Conservation (phyloP, 1,139 yeast genomes). For the Saccharomyces hybrid region DNA sequence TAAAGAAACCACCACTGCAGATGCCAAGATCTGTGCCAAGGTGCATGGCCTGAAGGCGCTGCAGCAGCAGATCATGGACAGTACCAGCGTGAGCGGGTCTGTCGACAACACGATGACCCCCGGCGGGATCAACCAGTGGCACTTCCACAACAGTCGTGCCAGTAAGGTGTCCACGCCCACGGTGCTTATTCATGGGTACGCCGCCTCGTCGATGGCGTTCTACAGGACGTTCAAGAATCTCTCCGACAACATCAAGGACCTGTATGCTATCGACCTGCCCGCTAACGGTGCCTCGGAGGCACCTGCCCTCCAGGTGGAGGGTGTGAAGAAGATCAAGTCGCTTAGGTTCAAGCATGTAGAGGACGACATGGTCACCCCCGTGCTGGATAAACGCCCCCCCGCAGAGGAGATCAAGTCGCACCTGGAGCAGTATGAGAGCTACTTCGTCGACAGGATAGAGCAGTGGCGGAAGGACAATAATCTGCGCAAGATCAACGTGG, state of each 20-base stretch:
- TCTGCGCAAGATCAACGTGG: conserved; percentile 54
- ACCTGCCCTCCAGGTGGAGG: conserved; percentile 21
- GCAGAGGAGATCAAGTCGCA: conserved; percentile 1
- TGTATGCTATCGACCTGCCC: conserved; percentile 75
- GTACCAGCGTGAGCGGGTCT: conserved; percentile 5
- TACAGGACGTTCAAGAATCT: conserved; percentile 62
- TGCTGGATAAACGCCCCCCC: conserved; percentile 9
- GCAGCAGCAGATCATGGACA: conserved; percentile 17
- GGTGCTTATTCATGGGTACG: conserved; percentile 85
- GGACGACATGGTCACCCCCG: conserved; percentile 11
- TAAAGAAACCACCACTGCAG: neutral
- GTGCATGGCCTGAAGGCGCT: conserved; percentile 7
- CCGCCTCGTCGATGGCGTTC: conserved; percentile 81
- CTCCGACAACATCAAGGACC: conserved; percentile 38
- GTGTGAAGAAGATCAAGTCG: conserved; percentile 9
- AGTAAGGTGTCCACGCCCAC: conserved; percentile 27
- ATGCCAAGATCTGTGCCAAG: conserved; percentile 6
- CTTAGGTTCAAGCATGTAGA: conserved; percentile 2
- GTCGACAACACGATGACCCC: conserved; percentile 10
- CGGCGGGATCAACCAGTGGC: conserved; percentile 25
- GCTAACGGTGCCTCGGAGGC: conserved; percentile 56
- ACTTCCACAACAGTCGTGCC: conserved; percentile 16
- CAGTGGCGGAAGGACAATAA: conserved; percentile 62
- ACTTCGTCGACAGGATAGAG: conserved; percentile 78
- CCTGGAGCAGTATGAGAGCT: conserved; percentile 46